Evolutionary conservation across 1,284 basidiomycete species (phyloP), one percentile per base, ranked within the genome.

Genomic region (Trametes sp.): DNA sequence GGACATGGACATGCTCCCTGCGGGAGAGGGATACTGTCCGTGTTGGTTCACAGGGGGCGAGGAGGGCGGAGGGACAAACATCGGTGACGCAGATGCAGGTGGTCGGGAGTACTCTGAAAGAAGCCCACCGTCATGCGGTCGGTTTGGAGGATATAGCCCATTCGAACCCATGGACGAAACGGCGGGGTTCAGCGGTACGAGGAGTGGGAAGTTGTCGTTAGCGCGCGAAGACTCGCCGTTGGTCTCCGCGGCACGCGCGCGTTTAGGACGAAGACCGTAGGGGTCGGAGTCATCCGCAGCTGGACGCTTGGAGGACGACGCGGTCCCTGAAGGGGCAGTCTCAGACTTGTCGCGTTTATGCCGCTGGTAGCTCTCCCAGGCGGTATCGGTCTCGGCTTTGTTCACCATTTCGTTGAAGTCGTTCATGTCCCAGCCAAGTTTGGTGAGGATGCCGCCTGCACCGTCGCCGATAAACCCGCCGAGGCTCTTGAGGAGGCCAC

Each of bases 361-460:
- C 33, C 84, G 77, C 65, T 94, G 87, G 71, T 91, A 95, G 51
- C 93, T 90, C 73, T 96, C 94, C 83, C 90, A 94, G 29, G 94
- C 94, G 0, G 94, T 95, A 74, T 96, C 94, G 0, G 94, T 95
- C 77, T 96, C 94, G 2, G 91, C 87, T 70, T 88, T 88, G 76
- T 92, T 93, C 64, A 95, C 80, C 67, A 90, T 92, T 51, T 86
- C 87, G 68, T 92, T 88, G 72, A 95, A 94, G 70, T 93, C 90
- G 55, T 84, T 80, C 65, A 87, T 69, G 58, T 90, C 82, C 89
- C 88, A 93, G 13, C 94, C 93, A 6, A 95, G 83, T 69, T 92
- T 90, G 26, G 90, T 84, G 64, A 96, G 74, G 70, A 95, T 74
- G 52, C 94, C 87, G 56, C 87, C 91, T 50, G 87, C 81, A 62